Evolutionary conservation across 75 land plant species (phyloP).

Genomic region (Adiantum capillusveneris): DNA sequence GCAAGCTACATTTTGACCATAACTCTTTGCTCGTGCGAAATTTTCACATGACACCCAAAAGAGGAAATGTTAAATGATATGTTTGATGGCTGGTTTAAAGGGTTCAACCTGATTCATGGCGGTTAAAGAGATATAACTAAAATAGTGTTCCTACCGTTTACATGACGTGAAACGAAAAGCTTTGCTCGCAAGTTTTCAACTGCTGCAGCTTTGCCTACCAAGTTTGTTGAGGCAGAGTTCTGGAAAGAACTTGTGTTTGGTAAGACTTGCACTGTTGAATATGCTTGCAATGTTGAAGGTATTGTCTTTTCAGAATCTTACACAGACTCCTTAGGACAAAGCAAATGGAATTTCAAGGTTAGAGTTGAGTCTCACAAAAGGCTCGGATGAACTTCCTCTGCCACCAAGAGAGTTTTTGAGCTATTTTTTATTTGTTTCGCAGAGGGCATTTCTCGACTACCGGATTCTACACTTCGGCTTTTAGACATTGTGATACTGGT

Average conservation of each 20-base stretch:
- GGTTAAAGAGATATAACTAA: too few species aligned
- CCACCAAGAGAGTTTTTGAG: background rate
- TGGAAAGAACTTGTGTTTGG: constrained; percentile 83
- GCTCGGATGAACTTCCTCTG: background rate
- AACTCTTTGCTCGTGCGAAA: too few species aligned
- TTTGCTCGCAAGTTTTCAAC: constrained; percentile 72
- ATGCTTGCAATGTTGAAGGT: constrained; percentile 95
- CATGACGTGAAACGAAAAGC: too few species aligned
- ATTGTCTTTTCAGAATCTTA: constrained; percentile 83
- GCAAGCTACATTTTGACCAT: too few species aligned
- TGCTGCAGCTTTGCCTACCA: constrained; percentile 63
- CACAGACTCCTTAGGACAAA: constrained; percentile 57
- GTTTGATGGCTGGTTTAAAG: too few species aligned
- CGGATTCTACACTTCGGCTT: constrained; percentile 62
- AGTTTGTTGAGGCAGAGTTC: constrained; percentile 72
- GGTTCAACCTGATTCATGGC: too few species aligned
- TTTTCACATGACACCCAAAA: too few species aligned
- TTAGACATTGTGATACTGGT: constrained; percentile 70
- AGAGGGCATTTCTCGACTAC: constrained; percentile 61
- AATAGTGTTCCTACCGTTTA: too few species aligned
- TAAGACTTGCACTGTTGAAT: constrained; percentile 65
- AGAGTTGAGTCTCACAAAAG: too few species aligned
- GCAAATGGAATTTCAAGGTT: constrained; percentile 94
- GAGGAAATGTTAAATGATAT: too few species aligned
- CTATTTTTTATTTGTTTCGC: constrained; percentile 1